phyloP scores from a whole-genome alignment of 805 yeast genomes.

The Tetrapisispora arboricola region DNA sequence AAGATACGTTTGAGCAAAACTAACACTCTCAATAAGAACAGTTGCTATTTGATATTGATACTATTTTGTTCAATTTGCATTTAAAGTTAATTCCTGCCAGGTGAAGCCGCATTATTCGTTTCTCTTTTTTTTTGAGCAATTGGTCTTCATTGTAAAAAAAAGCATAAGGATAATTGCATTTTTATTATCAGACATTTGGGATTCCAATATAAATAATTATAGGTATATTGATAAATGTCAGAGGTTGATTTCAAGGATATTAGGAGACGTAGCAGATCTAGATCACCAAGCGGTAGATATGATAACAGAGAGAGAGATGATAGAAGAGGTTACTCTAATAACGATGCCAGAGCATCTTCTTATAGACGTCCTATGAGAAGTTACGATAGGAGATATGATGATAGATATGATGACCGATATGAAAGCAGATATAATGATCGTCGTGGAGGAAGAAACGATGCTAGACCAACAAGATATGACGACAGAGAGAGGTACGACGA shows the following conservation, averaged over 20 bases:
- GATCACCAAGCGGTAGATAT: constrained; percentile 10
- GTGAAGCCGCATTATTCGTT: too few species aligned
- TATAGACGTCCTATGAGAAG: not conserved
- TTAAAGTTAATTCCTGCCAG: too few species aligned
- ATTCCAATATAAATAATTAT: too few species aligned
- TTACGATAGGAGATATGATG: constrained; percentile 12
- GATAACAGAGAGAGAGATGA: not conserved
- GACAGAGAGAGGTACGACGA: constrained; percentile 33
- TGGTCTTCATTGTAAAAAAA: too few species aligned
- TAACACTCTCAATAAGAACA: too few species aligned
- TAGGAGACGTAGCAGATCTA: constrained; percentile 14
- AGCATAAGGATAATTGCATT: too few species aligned
- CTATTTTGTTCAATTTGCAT: too few species aligned
- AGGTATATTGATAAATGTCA: not conserved
- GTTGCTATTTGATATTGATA: too few species aligned
- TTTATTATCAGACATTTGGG: not conserved
- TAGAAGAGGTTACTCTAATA: not conserved
- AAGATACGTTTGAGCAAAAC: too few species aligned
- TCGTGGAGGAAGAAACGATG: constrained; percentile 8
- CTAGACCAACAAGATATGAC: not conserved
- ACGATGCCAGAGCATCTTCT: not conserved
- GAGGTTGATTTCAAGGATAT: constrained; percentile 1
- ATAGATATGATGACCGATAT: not conserved
- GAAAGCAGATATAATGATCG: constrained; percentile 22
- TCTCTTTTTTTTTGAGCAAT: too few species aligned